A percentile compares a stretch with the other conserved stretches of the same genome.
These are phyloP conservation scores for Zizania palustris DNA, from an alignment of 202 grass and related monocot species.

Conservation along the genomic window DNA sequence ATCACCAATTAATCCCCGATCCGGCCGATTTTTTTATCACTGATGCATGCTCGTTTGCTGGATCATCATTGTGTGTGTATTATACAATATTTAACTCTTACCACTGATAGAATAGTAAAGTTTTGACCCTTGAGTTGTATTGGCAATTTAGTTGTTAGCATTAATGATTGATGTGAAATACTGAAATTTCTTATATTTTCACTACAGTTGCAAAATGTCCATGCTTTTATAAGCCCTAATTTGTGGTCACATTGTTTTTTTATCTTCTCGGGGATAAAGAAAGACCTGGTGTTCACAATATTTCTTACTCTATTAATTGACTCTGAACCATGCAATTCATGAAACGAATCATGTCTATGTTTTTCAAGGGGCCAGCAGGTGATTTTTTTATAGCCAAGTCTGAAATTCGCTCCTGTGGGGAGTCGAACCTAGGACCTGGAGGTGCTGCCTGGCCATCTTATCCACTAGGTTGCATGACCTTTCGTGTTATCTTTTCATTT, in stretches of 20 bases:
- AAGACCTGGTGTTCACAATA: neutral
- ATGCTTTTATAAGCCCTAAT: neutral
- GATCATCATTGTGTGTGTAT: conserved; percentile 8
- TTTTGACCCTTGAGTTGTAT: neutral
- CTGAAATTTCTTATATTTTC: neutral
- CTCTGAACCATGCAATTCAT: conserved; percentile 14
- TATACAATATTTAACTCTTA: conserved; percentile 13
- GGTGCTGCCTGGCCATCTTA: too few relatives aligned
- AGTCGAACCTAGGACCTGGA: too few relatives aligned
- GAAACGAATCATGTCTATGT: neutral
- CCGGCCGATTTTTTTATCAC: too few relatives aligned
- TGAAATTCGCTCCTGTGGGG: too few relatives aligned
- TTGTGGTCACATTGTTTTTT: neutral
- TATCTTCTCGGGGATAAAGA: neutral
- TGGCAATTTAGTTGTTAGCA: neutral
- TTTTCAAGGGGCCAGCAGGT: too few relatives aligned
- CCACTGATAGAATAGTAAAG: neutral
- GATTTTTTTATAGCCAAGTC: too few relatives aligned
- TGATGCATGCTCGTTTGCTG: neutral
- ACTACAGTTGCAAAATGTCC: neutral
- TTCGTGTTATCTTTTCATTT: conserved; percentile 10
- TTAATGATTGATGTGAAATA: neutral
- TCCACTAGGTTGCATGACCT: too few relatives aligned
- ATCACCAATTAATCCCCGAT: too few relatives aligned
- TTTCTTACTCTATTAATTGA: too few relatives aligned